A percentile compares a stretch with the other conserved stretches of the same genome.
phyloP scores from a whole-genome alignment of 1,139 yeast genomes.

The Arxiozyma slooffiae region DNA sequence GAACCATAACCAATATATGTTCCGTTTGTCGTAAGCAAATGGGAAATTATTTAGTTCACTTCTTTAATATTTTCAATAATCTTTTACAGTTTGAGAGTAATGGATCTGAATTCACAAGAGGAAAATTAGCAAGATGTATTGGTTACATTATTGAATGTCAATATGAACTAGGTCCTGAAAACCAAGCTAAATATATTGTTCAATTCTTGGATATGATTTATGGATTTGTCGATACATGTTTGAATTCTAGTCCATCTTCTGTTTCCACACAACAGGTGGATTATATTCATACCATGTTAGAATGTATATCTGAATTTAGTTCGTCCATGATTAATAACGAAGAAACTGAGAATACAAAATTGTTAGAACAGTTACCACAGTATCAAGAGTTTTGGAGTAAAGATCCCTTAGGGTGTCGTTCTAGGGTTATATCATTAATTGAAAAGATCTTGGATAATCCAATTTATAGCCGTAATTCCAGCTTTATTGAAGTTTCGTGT shows the following conservation, averaged over 20 bases:
- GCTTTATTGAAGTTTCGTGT: slow-evolving; percentile 26
- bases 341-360: slow-evolving; percentile 35
- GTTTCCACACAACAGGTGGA: slow-evolving; percentile 14
- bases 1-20: slow-evolving; percentile 51
- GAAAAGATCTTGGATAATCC: slow-evolving; percentile 16
- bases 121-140: slow-evolving; percentile 51
- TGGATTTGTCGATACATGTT: slow-evolving; percentile 15
- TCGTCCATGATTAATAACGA: slow-evolving; percentile 56
- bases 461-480: slow-evolving; percentile 18
- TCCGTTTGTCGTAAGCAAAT: slow-evolving; percentile 47
- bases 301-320: slow-evolving; percentile 58
- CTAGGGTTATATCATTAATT: slow-evolving; percentile 31
- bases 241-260: slow-evolving; percentile 13
- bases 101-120: slow-evolving; percentile 46
- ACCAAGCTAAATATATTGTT: slow-evolving; percentile 32
- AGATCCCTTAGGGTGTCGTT: slow-evolving; percentile 36
- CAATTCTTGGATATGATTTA: slow-evolving; percentile 26
- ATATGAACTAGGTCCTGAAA: slow-evolving; percentile 36
- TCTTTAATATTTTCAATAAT: slow-evolving; percentile 43
- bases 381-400: slow-evolving; percentile 26
- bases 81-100: slow-evolving; percentile 39
- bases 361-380: slow-evolving; percentile 25
- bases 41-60: slow-evolving; percentile 39
- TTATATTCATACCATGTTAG: slow-evolving; percentile 45
- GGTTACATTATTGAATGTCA: slow-evolving; percentile 49